Conservation (phyloP, 164 flowering plant species). For the Hamamelis virginiana region DNA sequence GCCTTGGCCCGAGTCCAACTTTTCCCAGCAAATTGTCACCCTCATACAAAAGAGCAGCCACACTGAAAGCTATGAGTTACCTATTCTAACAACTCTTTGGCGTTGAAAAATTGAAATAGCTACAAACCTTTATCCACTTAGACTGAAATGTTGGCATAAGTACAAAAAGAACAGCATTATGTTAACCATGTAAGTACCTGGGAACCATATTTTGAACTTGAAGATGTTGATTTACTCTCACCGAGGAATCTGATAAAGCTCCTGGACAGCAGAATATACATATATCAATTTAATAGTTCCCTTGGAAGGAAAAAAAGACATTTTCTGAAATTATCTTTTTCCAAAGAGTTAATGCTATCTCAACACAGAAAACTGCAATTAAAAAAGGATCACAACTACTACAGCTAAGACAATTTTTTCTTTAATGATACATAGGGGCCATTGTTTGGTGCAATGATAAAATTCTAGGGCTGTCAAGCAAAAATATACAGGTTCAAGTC, state of each 20-base stretch:
- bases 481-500: no score
- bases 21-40: no score
- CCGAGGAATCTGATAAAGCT: conserved; percentile 76
- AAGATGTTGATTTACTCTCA: conserved; percentile 58
- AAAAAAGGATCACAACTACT: neutral
- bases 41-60: no score
- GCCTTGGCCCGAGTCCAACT: no score
- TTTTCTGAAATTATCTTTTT: neutral
- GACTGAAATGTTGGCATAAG: no score
- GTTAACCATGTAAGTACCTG: conserved; percentile 52
- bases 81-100: no score
- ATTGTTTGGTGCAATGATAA: no score
- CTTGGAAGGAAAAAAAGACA: neutral
- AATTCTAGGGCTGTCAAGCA: no score
- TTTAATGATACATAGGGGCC: neutral
- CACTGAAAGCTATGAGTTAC: no score
- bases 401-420: neutral
- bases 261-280: conserved; percentile 41
- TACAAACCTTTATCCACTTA: no score
- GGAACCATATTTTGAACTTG: conserved; percentile 79
- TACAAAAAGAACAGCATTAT: neutral
- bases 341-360: neutral
- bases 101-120: no score
- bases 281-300: neutral
- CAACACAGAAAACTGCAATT: neutral